Conservation (phyloP, 1,139 yeast genomes). For the Lodderomyces metapsilosis region DNA sequence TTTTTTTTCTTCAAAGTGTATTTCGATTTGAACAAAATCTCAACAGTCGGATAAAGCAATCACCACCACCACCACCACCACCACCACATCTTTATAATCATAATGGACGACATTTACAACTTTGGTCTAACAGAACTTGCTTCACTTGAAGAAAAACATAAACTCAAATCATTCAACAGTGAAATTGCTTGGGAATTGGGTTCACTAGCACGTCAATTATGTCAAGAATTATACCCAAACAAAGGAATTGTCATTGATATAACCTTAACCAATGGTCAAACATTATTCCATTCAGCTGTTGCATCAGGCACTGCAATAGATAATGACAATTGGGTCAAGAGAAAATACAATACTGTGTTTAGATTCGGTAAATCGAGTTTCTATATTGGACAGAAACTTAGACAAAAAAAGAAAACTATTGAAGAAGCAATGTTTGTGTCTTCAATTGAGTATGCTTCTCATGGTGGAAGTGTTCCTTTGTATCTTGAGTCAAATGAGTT, state of each 20-base stretch:
- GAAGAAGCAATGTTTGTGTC: conserved; percentile 43
- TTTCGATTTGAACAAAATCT: too few species aligned
- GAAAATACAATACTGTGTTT: conserved; percentile 52
- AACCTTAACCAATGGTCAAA: conserved; percentile 48
- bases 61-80: too few species aligned
- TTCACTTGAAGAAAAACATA: conserved; percentile 18
- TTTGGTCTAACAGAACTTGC: conserved; percentile 15
- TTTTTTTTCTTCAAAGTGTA: too few species aligned
- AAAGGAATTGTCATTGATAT: conserved; percentile 52
- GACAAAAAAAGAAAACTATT: conserved; percentile 25
- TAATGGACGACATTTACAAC: conserved; percentile 16
- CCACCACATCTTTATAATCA: neutral
- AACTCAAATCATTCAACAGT: conserved; percentile 23
- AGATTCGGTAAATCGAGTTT: conserved; percentile 56
- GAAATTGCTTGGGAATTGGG: conserved; percentile 42
- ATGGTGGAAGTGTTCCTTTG: conserved; percentile 65
- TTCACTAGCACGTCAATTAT: conserved; percentile 26
- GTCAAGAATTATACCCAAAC: conserved; percentile 20
- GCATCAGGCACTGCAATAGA: conserved; percentile 45
- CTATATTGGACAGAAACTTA: conserved; percentile 50
- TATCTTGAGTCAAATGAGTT: conserved; percentile 43
- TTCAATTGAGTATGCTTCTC: conserved; percentile 52
- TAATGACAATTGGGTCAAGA: conserved; percentile 58
- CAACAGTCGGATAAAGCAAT: too few species aligned
- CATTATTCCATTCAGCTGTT: conserved; percentile 50